A percentile compares a stretch with the other conserved stretches of the same genome.
phyloP scores from a whole-genome alignment of 345 rosid species.

The Erodium maritimum region DNA sequence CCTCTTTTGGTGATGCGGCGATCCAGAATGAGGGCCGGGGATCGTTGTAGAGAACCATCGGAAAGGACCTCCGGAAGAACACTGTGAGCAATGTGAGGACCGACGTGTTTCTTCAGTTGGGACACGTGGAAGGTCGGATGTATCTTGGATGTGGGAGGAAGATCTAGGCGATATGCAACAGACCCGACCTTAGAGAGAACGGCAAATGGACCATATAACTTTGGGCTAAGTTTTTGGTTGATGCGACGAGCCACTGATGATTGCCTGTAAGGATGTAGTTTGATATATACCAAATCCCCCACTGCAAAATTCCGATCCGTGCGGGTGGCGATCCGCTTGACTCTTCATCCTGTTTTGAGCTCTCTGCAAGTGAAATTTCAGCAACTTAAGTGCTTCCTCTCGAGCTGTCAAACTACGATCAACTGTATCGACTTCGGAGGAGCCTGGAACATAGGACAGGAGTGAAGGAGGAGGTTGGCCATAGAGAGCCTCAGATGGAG shows the following conservation, averaged over 20 bases:
- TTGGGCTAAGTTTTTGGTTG: not conserved
- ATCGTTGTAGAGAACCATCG: no score
- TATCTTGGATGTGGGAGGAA: not conserved
- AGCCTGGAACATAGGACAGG: not conserved
- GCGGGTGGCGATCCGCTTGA: no score
- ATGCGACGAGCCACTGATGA: not conserved
- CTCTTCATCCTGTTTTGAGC: no score
- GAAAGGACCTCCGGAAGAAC: no score
- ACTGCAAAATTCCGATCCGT: no score
- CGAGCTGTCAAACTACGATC: not conserved
- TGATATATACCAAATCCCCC: not conserved
- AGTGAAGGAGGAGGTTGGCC: not conserved
- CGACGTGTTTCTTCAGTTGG: not conserved
- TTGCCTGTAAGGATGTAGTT: not conserved
- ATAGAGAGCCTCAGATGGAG: not conserved
- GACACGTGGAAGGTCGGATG: constrained; percentile 6
- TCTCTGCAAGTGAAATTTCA: no score
- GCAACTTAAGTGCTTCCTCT: not conserved
- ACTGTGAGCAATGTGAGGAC: no score
- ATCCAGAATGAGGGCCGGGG: no score
- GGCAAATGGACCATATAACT: not conserved
- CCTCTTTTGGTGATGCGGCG: no score
- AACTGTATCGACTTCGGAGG: no score
- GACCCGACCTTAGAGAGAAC: not conserved
- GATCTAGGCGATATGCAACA: not conserved